Percentiles rank a stretch among this genome's conserved stretches.
Evolutionary conservation across 768 basidiomycete species (phyloP).

Genomic region (Leccinum pellstonianum): DNA sequence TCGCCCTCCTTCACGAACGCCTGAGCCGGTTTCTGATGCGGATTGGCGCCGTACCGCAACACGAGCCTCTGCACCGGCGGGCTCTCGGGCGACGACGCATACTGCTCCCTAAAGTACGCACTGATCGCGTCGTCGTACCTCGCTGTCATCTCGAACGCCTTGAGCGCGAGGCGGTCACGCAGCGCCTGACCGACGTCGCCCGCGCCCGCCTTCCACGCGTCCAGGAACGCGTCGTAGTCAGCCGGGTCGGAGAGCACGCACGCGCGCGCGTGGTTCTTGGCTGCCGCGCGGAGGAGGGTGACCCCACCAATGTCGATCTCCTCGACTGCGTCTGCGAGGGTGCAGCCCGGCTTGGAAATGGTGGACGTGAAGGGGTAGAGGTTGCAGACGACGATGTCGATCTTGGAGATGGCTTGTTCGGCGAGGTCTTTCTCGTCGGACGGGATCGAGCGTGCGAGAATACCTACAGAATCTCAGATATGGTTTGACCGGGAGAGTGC

Average conservation of each 20-base stretch:
- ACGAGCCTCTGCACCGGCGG: slow-evolving; percentile 79
- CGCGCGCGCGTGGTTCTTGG: slow-evolving; percentile 95
- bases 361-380: slow-evolving; percentile 96
- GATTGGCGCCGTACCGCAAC: slow-evolving; percentile 94
- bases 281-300: slow-evolving; percentile 94
- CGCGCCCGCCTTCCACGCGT: slow-evolving; percentile 71
- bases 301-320: slow-evolving; percentile 99
- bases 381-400: slow-evolving; percentile 98
- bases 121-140: slow-evolving; percentile 95
- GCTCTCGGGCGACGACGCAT: slow-evolving; percentile 81
- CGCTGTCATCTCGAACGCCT: no score
- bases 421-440: slow-evolving; percentile 87
- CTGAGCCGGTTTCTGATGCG: slow-evolving; percentile 98
- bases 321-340: slow-evolving; percentile 89
- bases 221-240: slow-evolving; percentile 83
- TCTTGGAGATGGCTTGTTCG: slow-evolving; percentile 83
- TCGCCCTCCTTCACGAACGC: slow-evolving; percentile 87
- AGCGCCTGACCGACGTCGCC: slow-evolving; percentile 72
- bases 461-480: slow-evolving; percentile 53
- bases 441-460: slow-evolving; percentile 87
- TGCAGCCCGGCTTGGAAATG: slow-evolving; percentile 84
- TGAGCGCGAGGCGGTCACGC: slow-evolving; percentile 81
- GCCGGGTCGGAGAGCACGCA: slow-evolving; percentile 84
- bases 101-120: slow-evolving; percentile 94
- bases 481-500: neutral